Evolutionary conservation across 2,329 filamentous ascomycete species (phyloP).

Genomic region (Pochonia chlamydosporia): DNA sequence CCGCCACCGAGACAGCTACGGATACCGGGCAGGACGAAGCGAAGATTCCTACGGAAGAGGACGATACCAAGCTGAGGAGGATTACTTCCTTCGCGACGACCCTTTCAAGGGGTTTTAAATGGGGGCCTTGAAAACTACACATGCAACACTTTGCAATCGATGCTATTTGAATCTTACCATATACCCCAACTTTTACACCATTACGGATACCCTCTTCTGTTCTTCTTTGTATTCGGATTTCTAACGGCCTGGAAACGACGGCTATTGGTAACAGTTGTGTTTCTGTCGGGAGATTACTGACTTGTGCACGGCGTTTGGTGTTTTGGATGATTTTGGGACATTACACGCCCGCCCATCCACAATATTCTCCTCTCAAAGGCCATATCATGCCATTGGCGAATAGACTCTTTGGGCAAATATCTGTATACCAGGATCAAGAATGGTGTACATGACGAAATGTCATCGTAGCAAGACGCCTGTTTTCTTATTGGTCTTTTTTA

Average conservation of each 20-base stretch:
- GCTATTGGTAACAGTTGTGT: not conserved
- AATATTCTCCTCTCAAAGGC: no score
- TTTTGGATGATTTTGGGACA: not conserved
- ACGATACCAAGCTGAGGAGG: slow-evolving; percentile 43
- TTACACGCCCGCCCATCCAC: no score
- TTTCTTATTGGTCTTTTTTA: not conserved
- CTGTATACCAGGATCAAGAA: no score
- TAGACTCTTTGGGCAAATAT: no score
- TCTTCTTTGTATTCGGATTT: slow-evolving; percentile 2
- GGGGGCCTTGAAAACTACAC: slow-evolving; percentile 2
- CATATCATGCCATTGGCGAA: no score
- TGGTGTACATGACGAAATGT: no score
- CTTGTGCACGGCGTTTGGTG: not conserved
- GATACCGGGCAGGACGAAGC: slow-evolving; percentile 34
- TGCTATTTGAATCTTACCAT: not conserved
- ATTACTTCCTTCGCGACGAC: slow-evolving; percentile 50
- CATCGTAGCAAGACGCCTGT: no score
- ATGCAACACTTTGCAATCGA: slow-evolving; percentile 1
- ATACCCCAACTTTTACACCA: slow-evolving; percentile 5
- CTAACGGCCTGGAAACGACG: not conserved
- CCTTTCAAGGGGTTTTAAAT: slow-evolving; percentile 56
- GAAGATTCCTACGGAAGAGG: slow-evolving; percentile 45
- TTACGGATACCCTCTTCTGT: slow-evolving; percentile 11
- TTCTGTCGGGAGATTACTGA: not conserved
- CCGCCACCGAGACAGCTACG: slow-evolving; percentile 46